These are phyloP conservation scores for Colletotrichum phormii DNA, from an alignment of 2,329 filamentous ascomycete genomes.

Conservation along the genomic window DNA sequence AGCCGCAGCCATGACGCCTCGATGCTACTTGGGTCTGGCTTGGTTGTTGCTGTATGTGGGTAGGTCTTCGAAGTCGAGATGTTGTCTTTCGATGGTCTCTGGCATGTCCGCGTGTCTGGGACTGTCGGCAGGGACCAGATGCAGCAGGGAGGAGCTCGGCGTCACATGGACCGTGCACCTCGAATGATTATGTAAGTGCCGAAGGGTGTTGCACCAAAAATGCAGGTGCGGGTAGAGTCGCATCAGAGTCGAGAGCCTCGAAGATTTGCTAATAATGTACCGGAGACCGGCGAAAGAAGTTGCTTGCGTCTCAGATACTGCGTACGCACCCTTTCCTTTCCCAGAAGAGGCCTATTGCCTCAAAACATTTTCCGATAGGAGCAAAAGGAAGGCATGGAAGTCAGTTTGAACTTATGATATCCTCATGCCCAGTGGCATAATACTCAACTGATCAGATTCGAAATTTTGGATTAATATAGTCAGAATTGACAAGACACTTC, in stretches of 20 bases:
- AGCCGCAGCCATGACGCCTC: constrained; percentile 60
- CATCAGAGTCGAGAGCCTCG: background rate
- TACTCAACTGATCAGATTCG: no score
- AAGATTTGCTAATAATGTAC: background rate
- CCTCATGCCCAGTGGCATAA: no score
- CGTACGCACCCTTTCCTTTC: no score
- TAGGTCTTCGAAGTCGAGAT: constrained; percentile 8
- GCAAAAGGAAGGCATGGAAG: no score
- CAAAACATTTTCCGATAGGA: no score
- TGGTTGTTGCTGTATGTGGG: constrained; percentile 11
- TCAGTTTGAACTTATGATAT: no score
- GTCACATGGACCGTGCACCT: constrained; percentile 37
- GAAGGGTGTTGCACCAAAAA: background rate
- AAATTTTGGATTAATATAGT: background rate
- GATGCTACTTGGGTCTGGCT: constrained; percentile 11
- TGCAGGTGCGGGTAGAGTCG: background rate
- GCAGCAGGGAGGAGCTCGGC: constrained; percentile 30
- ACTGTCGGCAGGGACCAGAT: constrained; percentile 30
- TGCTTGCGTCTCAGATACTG: no score
- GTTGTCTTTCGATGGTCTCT: constrained; percentile 26
- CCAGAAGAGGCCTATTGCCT: no score
- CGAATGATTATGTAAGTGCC: constrained; percentile 31
- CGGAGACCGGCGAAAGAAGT: background rate
- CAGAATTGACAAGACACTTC: background rate
- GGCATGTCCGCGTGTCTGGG: constrained; percentile 30